Base-by-base conservation (phyloP, 139 green algal species). In the Tetraselmis striata region DNA sequence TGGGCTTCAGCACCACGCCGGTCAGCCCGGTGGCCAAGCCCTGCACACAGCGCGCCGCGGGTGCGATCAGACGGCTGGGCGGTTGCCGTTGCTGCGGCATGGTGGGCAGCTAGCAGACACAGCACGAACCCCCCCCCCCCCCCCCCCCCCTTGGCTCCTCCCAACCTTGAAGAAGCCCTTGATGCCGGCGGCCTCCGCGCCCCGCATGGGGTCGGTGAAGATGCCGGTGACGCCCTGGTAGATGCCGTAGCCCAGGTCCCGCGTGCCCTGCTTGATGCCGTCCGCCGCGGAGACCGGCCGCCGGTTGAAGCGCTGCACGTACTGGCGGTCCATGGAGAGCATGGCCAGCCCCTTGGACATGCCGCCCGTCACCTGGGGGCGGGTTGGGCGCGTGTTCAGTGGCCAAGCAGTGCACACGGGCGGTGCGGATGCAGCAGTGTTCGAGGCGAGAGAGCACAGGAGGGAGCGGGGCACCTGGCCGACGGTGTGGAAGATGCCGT, bases 321-420 rank as follows among this genome's bases (percentile, higher is more conserved):
- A 94, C 29, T 89, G 74, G 79, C 91, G 82, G 84, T 94, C 90
- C 74, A 92, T 80, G 11, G 83, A 87, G 67, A 93, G 80, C 77
- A 83, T 30, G 1, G 89, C 90, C 25, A 93, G 59, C 0, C 86
- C 88, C 75, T 89, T 91, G 80, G 81, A 67, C 22, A 91, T 31
- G 23, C 83, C 82, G 27, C 86, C 90, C 5, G 83, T 84, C 27
- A 90, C 23, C 80, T 86, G 80, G 79, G 78, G 0, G 11, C 22
- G 18, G n/a, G n/a, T n/a, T n/a, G n/a, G n/a, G n/a, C n/a, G n/a
- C n/a, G n/a, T n/a, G n/a, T n/a, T n/a, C n/a, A n/a, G n/a, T n/a
- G n/a, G n/a, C n/a, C n/a, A n/a, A n/a, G n/a, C n/a, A n/a, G n/a
- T n/a, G n/a, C n/a, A n/a, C n/a, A n/a, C n/a, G n/a, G n/a, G n/a